Evolutionary conservation across 441 rosid species (phyloP).

Genomic region (Kokia cookei): DNA sequence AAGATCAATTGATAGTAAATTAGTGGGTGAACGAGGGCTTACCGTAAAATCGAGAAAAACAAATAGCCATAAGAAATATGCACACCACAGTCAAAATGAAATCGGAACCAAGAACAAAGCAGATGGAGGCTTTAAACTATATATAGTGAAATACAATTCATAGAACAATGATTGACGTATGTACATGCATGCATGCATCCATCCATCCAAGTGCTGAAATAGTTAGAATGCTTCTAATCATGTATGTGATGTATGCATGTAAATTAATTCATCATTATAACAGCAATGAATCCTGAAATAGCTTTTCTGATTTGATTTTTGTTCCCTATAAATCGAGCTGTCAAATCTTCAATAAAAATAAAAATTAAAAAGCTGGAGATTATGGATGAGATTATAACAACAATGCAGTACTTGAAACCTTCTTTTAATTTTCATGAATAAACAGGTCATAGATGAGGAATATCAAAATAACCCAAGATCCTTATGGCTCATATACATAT

Average conservation of each 20-base stretch:
- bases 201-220: not conserved
- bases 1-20: too few species aligned
- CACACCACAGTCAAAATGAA: too few species aligned
- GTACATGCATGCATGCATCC: not conserved
- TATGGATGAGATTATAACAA: not conserved
- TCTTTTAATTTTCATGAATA: not conserved
- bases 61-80: too few species aligned
- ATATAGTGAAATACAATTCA: not conserved
- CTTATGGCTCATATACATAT: not conserved
- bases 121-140: not conserved
- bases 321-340: not conserved
- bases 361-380: not conserved
- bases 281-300: not conserved
- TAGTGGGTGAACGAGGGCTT: too few species aligned
- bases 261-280: not conserved
- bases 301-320: not conserved
- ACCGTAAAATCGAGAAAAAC: too few species aligned
- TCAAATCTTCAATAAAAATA: not conserved
- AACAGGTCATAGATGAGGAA: not conserved
- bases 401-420: not conserved
- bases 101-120: not conserved
- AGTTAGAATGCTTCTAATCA: not conserved
- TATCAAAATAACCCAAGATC: not conserved
- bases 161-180: not conserved
- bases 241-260: not conserved